Conservation (phyloP, 2,329 filamentous ascomycete species). For the Atkinsonella hypoxylon region DNA sequence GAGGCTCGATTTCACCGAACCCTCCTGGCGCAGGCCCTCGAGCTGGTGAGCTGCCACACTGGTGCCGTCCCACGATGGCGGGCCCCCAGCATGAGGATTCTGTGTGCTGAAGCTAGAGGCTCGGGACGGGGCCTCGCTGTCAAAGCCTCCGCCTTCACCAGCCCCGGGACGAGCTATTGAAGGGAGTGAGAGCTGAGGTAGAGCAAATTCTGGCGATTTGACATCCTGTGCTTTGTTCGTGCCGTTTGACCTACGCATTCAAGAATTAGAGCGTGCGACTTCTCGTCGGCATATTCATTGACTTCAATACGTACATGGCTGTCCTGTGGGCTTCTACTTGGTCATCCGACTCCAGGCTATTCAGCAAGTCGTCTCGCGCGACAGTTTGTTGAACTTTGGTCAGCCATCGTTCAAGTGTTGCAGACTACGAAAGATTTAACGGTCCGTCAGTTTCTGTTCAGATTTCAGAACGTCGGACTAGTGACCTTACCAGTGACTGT, state of each 20-base stretch:
- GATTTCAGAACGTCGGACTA: not conserved
- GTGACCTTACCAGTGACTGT: constrained; percentile 23
- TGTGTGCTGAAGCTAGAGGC: constrained; percentile 12
- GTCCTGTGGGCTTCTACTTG: constrained; percentile 12
- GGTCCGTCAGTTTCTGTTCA: not conserved
- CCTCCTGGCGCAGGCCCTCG: constrained; percentile 13
- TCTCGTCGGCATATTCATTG: not conserved
- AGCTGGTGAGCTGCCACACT: constrained; percentile 16
- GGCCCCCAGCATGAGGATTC: constrained; percentile 10
- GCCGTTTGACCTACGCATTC: constrained; percentile 7
- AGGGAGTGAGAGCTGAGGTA: constrained; percentile 14
- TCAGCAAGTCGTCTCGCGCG: constrained; percentile 11
- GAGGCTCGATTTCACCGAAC: constrained; percentile 19
- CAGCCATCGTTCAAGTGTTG: constrained; percentile 27
- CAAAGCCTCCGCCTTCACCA: constrained; percentile 4
- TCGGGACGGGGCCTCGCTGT: constrained; percentile 7
- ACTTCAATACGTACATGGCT: constrained; percentile 9
- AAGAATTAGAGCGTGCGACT: not conserved
- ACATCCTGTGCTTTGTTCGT: constrained; percentile 7
- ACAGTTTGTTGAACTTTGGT: constrained; percentile 23
- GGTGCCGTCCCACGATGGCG: constrained; percentile 16
- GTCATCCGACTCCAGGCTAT: constrained; percentile 12
- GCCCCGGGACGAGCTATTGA: constrained; percentile 11
- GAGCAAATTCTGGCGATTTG: constrained; percentile 10
- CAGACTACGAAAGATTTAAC: constrained; percentile 15